These are phyloP conservation scores for Phytophthora citricola DNA, from an alignment of 352 stramenopile genomes.

Conservation along the genomic window DNA sequence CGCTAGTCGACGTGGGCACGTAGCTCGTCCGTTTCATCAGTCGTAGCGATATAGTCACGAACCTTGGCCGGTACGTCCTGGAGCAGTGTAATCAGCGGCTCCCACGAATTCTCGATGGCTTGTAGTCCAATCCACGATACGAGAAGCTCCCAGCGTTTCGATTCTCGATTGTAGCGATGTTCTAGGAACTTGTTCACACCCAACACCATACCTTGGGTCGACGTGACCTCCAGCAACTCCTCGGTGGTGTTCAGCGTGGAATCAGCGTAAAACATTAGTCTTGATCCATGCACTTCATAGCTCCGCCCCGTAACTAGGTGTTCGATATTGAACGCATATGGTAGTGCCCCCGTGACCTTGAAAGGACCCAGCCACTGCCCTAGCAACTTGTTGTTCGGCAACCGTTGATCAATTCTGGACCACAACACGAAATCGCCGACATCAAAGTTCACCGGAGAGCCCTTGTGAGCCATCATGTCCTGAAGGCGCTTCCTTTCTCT, in stretches of 20 bases:
- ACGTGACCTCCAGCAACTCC: conserved; percentile 2
- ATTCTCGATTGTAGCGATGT: not conserved
- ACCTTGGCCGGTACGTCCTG: conserved; percentile 5
- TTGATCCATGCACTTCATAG: conserved; percentile 3
- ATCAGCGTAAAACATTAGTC: conserved; percentile 14
- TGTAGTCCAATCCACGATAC: conserved; percentile 3
- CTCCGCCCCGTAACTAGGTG: conserved; percentile 2
- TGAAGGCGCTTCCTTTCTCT: not conserved
- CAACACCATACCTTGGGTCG: conserved; percentile 5
- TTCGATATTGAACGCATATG: conserved; percentile 7
- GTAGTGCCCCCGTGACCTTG: not conserved
- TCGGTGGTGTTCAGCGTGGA: not conserved
- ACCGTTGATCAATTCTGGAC: conserved; percentile 4
- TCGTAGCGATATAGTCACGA: not conserved
- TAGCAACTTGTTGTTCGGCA: conserved; percentile 5
- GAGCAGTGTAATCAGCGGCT: not conserved
- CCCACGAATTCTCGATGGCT: conserved; percentile 9
- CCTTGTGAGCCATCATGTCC: not conserved
- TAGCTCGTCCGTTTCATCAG: not conserved
- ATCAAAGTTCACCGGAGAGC: not conserved
- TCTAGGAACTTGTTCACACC: not conserved
- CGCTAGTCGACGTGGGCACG: not conserved
- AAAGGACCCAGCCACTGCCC: conserved; percentile 8
- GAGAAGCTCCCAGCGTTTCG: conserved; percentile 1
- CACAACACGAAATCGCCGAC: conserved; percentile 12